phyloP scores from a whole-genome alignment of 2,329 filamentous ascomycete species.

The Sclerotinia trifoliorum region DNA sequence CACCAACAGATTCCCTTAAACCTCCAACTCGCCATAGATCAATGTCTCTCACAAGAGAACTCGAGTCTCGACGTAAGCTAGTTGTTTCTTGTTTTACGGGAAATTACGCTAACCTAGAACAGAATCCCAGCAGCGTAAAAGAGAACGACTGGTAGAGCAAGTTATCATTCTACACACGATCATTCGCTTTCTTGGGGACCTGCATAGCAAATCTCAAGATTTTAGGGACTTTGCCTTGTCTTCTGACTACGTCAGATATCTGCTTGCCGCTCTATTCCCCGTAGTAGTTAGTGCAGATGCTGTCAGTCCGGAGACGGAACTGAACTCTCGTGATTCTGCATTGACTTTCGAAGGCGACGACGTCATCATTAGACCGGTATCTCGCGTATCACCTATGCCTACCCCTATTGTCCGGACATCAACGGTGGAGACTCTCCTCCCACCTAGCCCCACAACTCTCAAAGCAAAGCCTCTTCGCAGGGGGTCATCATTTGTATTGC shows the following conservation, averaged over 20 bases:
- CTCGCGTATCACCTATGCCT: conserved; percentile 55
- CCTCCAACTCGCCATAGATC: conserved; percentile 46
- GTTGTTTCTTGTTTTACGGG: not conserved
- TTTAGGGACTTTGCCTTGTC: conserved; percentile 81
- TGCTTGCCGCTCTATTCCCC: conserved; percentile 81
- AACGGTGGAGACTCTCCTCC: conserved; percentile 52
- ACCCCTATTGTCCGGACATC: conserved; percentile 73
- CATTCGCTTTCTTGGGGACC: conserved; percentile 73
- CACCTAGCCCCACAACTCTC: conserved; percentile 44
- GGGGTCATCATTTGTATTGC: conserved; percentile 86
- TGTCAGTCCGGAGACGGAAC: conserved; percentile 78
- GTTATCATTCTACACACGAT: conserved; percentile 70
- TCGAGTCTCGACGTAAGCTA: conserved; percentile 53
- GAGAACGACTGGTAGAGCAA: conserved; percentile 55
- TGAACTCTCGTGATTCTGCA: conserved; percentile 78
- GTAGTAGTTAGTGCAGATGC: conserved; percentile 83
- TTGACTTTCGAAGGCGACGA: conserved; percentile 84
- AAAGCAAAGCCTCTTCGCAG: conserved; percentile 67
- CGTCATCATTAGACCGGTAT: conserved; percentile 66
- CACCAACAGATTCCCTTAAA: conserved; percentile 26
- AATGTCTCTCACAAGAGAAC: conserved; percentile 63
- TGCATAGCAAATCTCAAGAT: conserved; percentile 71
- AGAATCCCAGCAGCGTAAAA: conserved; percentile 46
- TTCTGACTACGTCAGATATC: conserved; percentile 77
- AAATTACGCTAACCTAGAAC: conserved; percentile 20